phyloP scores from a whole-genome alignment of 306 rosid genomes.

The Alnus rubra region DNA sequence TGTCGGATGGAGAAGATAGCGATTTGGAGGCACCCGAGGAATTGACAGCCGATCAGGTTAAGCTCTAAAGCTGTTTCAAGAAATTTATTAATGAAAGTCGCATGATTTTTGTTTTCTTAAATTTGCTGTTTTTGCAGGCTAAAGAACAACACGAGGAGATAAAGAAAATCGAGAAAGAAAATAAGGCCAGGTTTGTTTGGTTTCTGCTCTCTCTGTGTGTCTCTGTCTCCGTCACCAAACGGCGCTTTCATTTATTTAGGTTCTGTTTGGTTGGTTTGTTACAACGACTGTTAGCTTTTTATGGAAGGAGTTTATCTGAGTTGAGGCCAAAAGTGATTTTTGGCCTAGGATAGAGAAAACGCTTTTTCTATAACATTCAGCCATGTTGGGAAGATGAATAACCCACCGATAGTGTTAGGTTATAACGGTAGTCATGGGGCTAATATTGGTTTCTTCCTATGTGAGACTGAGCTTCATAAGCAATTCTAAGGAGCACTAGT shows the following conservation, averaged over 20 bases:
- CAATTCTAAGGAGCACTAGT: too few relatives aligned
- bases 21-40: constrained; percentile 85
- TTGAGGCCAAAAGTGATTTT: not conserved
- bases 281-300: not conserved
- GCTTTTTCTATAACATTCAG: not conserved
- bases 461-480: too few relatives aligned
- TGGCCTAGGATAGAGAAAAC: not conserved
- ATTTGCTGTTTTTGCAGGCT: constrained; percentile 53
- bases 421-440: too few relatives aligned
- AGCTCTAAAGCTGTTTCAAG: not conserved
- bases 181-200: constrained; percentile 56
- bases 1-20: constrained; percentile 56
- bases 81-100: not conserved
- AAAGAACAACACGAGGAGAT: constrained; percentile 55
- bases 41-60: constrained; percentile 71
- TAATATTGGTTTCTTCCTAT: too few relatives aligned
- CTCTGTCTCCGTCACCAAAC: not conserved
- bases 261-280: constrained; percentile 2
- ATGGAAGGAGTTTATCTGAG: not conserved
- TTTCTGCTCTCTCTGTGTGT: not conserved
- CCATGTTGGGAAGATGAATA: too few relatives aligned
- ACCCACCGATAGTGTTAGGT: too few relatives aligned
- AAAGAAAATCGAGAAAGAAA: constrained; percentile 60
- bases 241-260: not conserved
- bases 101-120: not conserved